Evolutionary conservation across 2,329 filamentous ascomycete species (phyloP).

Genomic region (Aspergillus niger): DNA sequence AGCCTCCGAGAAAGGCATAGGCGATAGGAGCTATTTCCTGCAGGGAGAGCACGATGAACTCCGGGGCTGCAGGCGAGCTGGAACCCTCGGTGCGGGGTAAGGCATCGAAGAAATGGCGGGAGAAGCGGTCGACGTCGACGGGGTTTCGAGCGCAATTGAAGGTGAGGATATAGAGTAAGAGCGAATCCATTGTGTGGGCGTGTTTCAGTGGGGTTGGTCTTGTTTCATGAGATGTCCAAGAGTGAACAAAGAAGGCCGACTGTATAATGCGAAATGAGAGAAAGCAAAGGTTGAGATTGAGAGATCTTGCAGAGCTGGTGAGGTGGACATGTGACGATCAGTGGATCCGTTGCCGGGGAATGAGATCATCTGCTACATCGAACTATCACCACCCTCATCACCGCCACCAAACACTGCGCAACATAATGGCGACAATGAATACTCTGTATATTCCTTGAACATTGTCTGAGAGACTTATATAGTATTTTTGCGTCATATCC

Average conservation of each 20-base stretch:
- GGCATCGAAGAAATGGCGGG: constrained; percentile 66
- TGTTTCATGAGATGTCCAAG: not conserved
- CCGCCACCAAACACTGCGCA: no score
- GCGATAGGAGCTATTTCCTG: constrained; percentile 88
- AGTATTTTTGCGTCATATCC: not conserved
- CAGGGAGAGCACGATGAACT: constrained; percentile 68
- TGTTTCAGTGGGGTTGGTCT: not conserved
- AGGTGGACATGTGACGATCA: not conserved
- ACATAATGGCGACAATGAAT: no score
- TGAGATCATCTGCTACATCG: not conserved
- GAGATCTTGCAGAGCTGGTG: not conserved
- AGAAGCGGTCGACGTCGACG: constrained; percentile 70
- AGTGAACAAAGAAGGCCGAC: not conserved
- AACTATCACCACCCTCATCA: not conserved
- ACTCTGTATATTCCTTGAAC: not conserved
- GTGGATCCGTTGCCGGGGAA: constrained; percentile 3
- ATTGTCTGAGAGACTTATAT: not conserved
- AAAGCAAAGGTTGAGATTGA: not conserved
- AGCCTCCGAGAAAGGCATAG: constrained; percentile 81
- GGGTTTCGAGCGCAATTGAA: constrained; percentile 82
- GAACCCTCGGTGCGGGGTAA: constrained; percentile 54
- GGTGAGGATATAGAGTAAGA: constrained; percentile 77
- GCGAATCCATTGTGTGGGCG: constrained; percentile 44
- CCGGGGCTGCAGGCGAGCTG: constrained; percentile 60
- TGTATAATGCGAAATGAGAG: not conserved